Base-by-base conservation (phyloP, 495 filamentous ascomycete species). In the Durotheca rogersii region DNA sequence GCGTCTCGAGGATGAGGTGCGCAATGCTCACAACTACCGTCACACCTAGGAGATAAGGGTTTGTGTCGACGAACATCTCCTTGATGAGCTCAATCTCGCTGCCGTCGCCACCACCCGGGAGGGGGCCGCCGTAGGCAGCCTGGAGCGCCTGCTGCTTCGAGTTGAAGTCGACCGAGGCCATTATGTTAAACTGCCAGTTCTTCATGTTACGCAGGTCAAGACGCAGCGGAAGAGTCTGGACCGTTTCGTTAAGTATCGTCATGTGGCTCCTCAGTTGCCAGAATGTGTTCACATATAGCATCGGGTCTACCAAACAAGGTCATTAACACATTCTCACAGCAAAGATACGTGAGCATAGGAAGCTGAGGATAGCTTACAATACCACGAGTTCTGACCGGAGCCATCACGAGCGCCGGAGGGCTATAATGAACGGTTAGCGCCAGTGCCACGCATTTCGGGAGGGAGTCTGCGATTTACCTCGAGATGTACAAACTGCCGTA, bases 61-160 rank as follows among this genome's bases (percentile, higher is more conserved):
- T 98, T 36, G 90, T 96, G 64, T 98, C 89, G 36, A 98, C 70
- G 25, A 98, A 78, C 37, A 97, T 85, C 53, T 89, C 83, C 76
- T 98, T 98, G 73, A 98, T 82, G 74, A 94, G 86, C 69, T 98
- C 93, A 61, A 96, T 87, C 68, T 98, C 93, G 53, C 66, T 73
- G 49, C 73, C 74, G 46, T 78, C 73, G 39, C 74, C 64, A 42
- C 72, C 73, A 32, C 81, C 84, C 0, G 89, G 77, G 5, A 83
- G 71, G 7, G 80, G 64, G 20, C 75, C 76, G 33, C 89, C 89
- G 30, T 68, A 73, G 9, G 78, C 78, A 19, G 77, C 88, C 61
- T 90, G 82, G 10, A 80, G 77, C 32, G 88, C 81, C 41, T 83
- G 84, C 56, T 91, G 82, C 69, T 94, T 95, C 32, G 87, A 81